These are phyloP conservation scores for Carex parvula DNA, from an alignment of 176 grass and related monocot species.

Conservation along the genomic window DNA sequence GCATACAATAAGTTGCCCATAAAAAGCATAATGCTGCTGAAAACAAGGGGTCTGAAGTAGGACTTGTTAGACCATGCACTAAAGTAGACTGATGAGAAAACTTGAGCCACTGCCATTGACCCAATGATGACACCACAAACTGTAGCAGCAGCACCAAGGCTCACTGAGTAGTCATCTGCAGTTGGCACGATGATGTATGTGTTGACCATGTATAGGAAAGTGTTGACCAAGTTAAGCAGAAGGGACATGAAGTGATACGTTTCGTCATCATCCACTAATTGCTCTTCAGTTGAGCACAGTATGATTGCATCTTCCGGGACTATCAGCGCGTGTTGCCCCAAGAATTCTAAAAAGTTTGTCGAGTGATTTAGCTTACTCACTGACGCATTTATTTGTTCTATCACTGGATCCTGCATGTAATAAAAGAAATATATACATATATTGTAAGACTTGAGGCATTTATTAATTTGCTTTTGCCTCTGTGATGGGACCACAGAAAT, in stretches of 20 bases:
- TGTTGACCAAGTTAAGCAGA: conserved; percentile 67
- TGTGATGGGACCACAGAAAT: not conserved
- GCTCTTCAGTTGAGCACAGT: conserved; percentile 43
- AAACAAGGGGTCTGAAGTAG: conserved; percentile 85
- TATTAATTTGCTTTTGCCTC: not conserved
- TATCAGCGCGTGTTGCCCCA: conserved; percentile 80
- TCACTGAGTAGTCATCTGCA: conserved; percentile 86
- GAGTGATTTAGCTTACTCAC: conserved; percentile 74
- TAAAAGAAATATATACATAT: conserved; percentile 5
- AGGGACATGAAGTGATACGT: conserved; percentile 80
- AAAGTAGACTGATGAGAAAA: conserved; percentile 99
- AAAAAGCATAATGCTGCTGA: conserved; percentile 86
- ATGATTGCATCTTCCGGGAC: conserved; percentile 37
- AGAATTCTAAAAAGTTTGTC: conserved; percentile 81
- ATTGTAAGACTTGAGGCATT: not conserved
- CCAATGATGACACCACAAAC: conserved; percentile 94
- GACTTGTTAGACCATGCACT: conserved; percentile 94
- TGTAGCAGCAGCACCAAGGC: conserved; percentile 89
- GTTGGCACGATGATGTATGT: conserved; percentile 97
- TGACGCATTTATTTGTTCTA: conserved; percentile 92
- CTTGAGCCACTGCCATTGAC: conserved; percentile 91
- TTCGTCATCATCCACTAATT: conserved; percentile 44
- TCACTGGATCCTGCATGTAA: conserved; percentile 68
- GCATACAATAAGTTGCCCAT: conserved; percentile 76
- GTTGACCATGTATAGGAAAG: conserved; percentile 92